phyloP scores from a whole-genome alignment of 768 basidiomycete species.

The Inosperma sp. region DNA sequence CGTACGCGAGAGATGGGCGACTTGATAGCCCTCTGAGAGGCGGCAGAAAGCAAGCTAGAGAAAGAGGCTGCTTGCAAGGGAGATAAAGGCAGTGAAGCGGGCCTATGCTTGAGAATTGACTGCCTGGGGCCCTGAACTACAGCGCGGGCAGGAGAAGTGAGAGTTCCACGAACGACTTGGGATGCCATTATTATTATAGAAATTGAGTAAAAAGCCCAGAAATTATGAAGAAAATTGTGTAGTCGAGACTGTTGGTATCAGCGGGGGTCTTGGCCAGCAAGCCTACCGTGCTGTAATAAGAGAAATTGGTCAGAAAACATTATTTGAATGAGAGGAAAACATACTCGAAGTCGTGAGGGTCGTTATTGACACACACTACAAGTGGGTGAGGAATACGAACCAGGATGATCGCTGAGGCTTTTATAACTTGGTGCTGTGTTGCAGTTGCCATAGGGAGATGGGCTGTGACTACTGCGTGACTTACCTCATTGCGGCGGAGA shows the following conservation, averaged over 20 bases:
- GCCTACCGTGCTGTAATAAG: conserved; percentile 22
- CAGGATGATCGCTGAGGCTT: no score
- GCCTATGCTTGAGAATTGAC: conserved; percentile 41
- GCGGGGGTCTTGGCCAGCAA: conserved; percentile 48
- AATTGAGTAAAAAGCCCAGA: conserved; percentile 11
- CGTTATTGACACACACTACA: conserved; percentile 30
- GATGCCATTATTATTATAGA: conserved; percentile 31
- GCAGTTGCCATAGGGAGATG: no score
- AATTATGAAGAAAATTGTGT: conserved; percentile 15
- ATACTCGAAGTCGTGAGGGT: conserved; percentile 20
- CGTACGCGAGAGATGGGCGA: conserved; percentile 49
- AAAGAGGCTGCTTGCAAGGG: conserved; percentile 29
- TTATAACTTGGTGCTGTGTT: no score
- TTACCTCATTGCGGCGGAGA: no score
- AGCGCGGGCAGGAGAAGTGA: conserved; percentile 31
- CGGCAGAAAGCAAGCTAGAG: conserved; percentile 31
- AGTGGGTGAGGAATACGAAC: conserved; percentile 24
- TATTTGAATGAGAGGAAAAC: conserved; percentile 7
- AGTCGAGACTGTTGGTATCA: conserved; percentile 25
- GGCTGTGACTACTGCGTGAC: no score
- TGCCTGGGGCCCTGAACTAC: conserved; percentile 23
- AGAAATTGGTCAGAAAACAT: conserved; percentile 1
- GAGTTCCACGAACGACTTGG: conserved; percentile 32
- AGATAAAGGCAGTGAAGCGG: conserved; percentile 35
- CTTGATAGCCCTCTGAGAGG: conserved; percentile 20